phyloP scores from a whole-genome alignment of 164 flowering plant species.

The Berberis thunbergii region DNA sequence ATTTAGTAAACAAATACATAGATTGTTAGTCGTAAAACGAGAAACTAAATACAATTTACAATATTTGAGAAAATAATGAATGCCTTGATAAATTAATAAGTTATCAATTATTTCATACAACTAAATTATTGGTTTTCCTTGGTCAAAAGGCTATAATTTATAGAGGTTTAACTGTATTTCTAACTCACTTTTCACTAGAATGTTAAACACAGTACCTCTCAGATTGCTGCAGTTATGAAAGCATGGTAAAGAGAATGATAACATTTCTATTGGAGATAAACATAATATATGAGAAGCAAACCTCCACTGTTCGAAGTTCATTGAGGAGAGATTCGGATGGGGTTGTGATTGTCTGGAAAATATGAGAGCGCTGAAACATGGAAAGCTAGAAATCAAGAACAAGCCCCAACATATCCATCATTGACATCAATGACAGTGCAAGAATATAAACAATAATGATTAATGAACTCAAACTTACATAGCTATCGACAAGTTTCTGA shows the following conservation, averaged over 20 bases:
- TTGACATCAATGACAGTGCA: neutral
- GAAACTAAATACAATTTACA: too few species aligned
- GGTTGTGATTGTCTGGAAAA: constrained; percentile 64
- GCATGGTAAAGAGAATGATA: neutral
- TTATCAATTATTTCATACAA: too few species aligned
- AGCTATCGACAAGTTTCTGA: constrained; percentile 71
- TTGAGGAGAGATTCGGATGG: constrained; percentile 94
- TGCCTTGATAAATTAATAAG: too few species aligned
- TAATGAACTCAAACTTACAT: constrained; percentile 43
- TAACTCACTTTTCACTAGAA: too few species aligned
- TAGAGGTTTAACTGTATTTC: too few species aligned
- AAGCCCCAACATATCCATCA: constrained; percentile 1
- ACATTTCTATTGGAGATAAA: too few species aligned
- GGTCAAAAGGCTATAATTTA: too few species aligned
- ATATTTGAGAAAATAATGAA: too few species aligned
- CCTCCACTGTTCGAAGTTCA: constrained; percentile 87
- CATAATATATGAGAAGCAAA: constrained; percentile 16
- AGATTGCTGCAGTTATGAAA: neutral
- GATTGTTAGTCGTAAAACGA: too few species aligned
- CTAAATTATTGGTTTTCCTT: too few species aligned
- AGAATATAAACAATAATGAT: neutral
- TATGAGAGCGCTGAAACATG: constrained; percentile 72
- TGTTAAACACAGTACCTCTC: neutral
- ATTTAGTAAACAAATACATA: too few species aligned
- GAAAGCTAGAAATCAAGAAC: constrained; percentile 5